Evolutionary conservation across 1,139 yeast species (phyloP).

Genomic region (Diutina mesorugosa): DNA sequence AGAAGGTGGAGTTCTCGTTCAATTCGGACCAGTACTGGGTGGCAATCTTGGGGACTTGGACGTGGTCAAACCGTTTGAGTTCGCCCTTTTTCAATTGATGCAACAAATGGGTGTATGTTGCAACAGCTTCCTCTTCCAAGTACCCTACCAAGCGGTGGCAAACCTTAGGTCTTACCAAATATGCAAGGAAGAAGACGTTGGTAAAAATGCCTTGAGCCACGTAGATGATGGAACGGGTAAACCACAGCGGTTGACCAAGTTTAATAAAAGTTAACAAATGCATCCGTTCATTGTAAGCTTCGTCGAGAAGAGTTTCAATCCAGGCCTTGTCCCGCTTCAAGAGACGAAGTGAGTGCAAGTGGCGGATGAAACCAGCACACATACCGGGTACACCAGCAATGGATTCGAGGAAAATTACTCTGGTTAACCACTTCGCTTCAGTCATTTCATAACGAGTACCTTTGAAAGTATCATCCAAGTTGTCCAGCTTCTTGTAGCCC

Average conservation of each 20-base stretch:
- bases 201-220: slow-evolving; percentile 65
- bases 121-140: slow-evolving; percentile 68
- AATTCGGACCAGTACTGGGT: slow-evolving; percentile 49
- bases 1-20: slow-evolving; percentile 35
- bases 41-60: slow-evolving; percentile 45
- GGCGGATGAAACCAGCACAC: slow-evolving; percentile 61
- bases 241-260: slow-evolving; percentile 50
- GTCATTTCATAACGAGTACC: slow-evolving; percentile 47
- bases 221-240: slow-evolving; percentile 42
- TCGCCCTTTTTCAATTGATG: slow-evolving; percentile 42
- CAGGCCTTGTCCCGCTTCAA: slow-evolving; percentile 62
- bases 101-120: slow-evolving; percentile 52
- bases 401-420: slow-evolving; percentile 57
- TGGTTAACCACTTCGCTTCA: slow-evolving; percentile 52
- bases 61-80: slow-evolving; percentile 33
- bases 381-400: slow-evolving; percentile 75
- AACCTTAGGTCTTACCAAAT: slow-evolving; percentile 46
- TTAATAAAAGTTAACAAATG: slow-evolving; percentile 60
- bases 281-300: slow-evolving; percentile 73
- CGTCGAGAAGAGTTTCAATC: slow-evolving; percentile 64
- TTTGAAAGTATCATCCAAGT: slow-evolving; percentile 17
- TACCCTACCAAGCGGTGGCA: slow-evolving; percentile 75
- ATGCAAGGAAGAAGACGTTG: slow-evolving; percentile 50
- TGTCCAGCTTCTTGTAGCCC: slow-evolving; percentile 46
- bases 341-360: slow-evolving; percentile 47